Percentiles rank a stretch among this genome's conserved stretches.
Evolutionary conservation across 768 basidiomycete genomes (phyloP).

Genomic region (Kwoniella botswanensis): DNA sequence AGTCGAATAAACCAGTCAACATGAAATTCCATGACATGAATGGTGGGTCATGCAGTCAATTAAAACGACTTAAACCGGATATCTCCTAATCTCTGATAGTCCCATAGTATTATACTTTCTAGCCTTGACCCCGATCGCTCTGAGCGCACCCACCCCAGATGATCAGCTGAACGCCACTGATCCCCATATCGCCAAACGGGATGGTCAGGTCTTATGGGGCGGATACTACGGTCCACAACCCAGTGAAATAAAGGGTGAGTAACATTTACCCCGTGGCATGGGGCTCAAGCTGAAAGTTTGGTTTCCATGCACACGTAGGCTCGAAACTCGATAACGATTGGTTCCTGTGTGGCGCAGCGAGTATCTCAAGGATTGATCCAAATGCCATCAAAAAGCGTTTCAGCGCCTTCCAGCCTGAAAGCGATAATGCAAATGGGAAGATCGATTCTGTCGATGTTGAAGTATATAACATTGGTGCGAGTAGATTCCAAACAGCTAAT

Average conservation of each 20-base stretch:
- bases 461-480: not conserved
- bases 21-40: too few relatives aligned
- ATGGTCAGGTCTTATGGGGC: not conserved
- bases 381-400: not conserved
- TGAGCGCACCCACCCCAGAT: not conserved
- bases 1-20: too few relatives aligned
- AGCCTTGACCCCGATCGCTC: not conserved
- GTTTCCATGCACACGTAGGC: not conserved
- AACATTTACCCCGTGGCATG: too few relatives aligned
- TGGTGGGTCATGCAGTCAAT: too few relatives aligned
- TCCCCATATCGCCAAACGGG: not conserved
- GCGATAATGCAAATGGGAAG: not conserved
- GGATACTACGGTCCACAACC: not conserved
- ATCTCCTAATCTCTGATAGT: not conserved
- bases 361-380: not conserved
- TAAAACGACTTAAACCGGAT: too few relatives aligned
- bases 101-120: not conserved
- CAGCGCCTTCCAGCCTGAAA: not conserved
- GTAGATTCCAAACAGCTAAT: not conserved
- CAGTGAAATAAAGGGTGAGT: not conserved
- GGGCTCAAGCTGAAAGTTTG: not conserved
- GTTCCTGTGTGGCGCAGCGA: not conserved
- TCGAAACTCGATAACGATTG: not conserved
- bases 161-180: not conserved
- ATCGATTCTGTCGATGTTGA: not conserved